phyloP scores from a whole-genome alignment of 768 basidiomycete species.

The Lepiota brunneoincarnata region DNA sequence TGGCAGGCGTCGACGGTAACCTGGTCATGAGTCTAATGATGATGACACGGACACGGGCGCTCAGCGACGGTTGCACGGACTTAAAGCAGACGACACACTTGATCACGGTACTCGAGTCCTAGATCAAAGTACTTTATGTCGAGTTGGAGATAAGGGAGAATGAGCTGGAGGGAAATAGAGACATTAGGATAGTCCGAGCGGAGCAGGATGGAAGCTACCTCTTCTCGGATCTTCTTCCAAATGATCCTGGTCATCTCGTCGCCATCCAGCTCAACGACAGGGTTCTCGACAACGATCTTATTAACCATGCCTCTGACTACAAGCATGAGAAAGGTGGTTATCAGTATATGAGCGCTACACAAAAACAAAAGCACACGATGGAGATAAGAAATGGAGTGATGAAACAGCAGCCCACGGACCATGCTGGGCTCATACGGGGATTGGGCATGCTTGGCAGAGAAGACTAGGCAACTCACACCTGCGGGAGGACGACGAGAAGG shows the following conservation, averaged over 20 bases:
- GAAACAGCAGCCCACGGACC: too few species aligned
- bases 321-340: background rate
- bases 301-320: constrained; percentile 26
- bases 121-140: constrained; percentile 99
- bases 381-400: background rate
- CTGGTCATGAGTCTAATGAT: constrained; percentile 81
- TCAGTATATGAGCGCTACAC: background rate
- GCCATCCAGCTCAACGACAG: constrained; percentile 93
- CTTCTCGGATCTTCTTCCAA: constrained; percentile 96
- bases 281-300: constrained; percentile 84
- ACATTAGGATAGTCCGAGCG: background rate
- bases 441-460: background rate
- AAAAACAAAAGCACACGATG: background rate
- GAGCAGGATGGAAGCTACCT: constrained; percentile 44
- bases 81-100: constrained; percentile 39
- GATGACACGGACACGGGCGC: background rate
- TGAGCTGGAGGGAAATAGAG: constrained; percentile 56
- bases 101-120: constrained; percentile 91
- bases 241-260: constrained; percentile 99
- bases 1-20: constrained; percentile 91
- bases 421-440: background rate
- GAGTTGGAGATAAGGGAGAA: constrained; percentile 90
- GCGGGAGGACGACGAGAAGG: constrained; percentile 6
- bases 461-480: constrained; percentile 3
- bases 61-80: background rate